Evolutionary conservation across 306 rosid species (phyloP).

Genomic region (Lathyrus oleraceus): DNA sequence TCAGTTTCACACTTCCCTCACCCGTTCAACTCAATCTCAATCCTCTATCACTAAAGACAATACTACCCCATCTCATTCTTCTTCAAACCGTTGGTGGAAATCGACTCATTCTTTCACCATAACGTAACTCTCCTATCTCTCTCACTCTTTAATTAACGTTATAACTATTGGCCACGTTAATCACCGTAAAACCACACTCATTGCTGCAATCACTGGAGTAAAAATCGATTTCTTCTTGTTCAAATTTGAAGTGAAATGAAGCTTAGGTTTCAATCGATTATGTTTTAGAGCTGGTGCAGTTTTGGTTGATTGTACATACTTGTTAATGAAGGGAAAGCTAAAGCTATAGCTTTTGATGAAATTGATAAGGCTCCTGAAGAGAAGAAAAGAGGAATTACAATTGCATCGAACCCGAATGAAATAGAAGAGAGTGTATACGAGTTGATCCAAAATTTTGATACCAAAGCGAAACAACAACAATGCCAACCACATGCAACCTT

Average conservation of each 20-base stretch:
- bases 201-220: conserved; percentile 41
- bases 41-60: conserved; percentile 40
- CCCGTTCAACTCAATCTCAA: conserved; percentile 50
- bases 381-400: conserved; percentile 91
- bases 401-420: conserved; percentile 37
- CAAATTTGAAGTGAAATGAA: not conserved
- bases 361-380: conserved; percentile 98
- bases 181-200: conserved; percentile 44
- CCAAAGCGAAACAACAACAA: no score
- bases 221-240: not conserved
- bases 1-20: conserved; percentile 51
- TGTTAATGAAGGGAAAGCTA: conserved; percentile 94
- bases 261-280: conserved; percentile 8
- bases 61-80: not conserved
- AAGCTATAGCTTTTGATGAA: conserved; percentile 86
- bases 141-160: conserved; percentile 17
- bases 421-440: no score
- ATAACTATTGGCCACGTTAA: conserved; percentile 47
- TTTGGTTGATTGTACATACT: conserved; percentile 50
- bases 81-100: conserved; percentile 58
- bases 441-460: no score
- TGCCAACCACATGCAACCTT: no score
- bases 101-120: conserved; percentile 46
- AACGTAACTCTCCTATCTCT: conserved; percentile 31
- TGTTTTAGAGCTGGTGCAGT: not conserved